Base-by-base conservation (phyloP, 371 early-diverging fungal genomes). In the Batrachochytrium dendrobatidis region DNA sequence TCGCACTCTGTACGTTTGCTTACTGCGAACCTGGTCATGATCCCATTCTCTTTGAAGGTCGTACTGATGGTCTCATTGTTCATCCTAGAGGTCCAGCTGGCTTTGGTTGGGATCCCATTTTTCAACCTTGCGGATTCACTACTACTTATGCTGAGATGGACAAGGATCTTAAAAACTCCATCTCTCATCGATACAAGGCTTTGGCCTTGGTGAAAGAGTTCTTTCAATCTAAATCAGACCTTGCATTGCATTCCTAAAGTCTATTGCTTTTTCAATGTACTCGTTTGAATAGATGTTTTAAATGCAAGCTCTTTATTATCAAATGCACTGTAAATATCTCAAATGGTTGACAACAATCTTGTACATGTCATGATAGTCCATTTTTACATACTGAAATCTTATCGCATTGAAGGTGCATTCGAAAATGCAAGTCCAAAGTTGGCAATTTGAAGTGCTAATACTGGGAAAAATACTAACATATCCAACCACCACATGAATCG, bases 51-150 rank as follows among this genome's bases (percentile, higher is more conserved):
- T 95, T 97, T 75, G 90, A 94, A 68, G 98, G 95, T 24, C 75
- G 76, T 43, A 89, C 88, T 28, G 66, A 83, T 25, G 95, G 96
- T 1, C 76, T 70, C n/a, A 93, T 95, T 61, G 95, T 96, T 0
- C 70, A 74, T 51, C 79, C 95, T n/a, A 82, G 93, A 46, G 98
- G 96, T 0, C 69, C 90, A 3, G 67, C 72, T 12, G 67, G 71
- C 55, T 95, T 95, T 77, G 98, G 98, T 20, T 97, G 98, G 98
- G 95, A 95, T 78, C 89, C 94, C 3, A 77, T 92, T 28, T 96
- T 97, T 67, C 74, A 87, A 73, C 95, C 96, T 17, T 83, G 84
- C 55, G 95, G 93, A 12, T 85, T 77, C 61, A 75, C 84, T 43
- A 56, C 74, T 62, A 90, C 91, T 2, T 97, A 90, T 70, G 96